Evolutionary conservation across 306 rosid species (phyloP).

Genomic region (Mimosa bimucronata): DNA sequence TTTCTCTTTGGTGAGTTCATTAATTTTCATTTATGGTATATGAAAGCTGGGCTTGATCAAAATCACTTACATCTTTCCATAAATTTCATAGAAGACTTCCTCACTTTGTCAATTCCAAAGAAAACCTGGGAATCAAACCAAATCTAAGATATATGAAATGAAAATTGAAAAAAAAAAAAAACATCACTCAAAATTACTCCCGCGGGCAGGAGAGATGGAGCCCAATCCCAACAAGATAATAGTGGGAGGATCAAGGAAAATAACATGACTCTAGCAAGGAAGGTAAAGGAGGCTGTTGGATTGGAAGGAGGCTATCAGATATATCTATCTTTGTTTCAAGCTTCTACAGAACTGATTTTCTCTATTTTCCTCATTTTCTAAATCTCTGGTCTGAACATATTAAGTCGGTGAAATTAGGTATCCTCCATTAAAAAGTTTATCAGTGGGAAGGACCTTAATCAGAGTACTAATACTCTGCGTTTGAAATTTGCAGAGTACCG

Average conservation of each 20-base stretch:
- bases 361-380: constrained; percentile 22
- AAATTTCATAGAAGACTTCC: constrained; percentile 27
- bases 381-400: not conserved
- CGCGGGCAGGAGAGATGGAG: not conserved
- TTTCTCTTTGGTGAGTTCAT: not conserved
- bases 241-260: constrained; percentile 9
- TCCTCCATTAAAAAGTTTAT: too few species aligned
- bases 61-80: constrained; percentile 25
- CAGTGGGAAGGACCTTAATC: too few species aligned
- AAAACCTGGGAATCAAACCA: constrained; percentile 40
- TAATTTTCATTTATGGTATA: constrained; percentile 21
- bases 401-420: too few species aligned
- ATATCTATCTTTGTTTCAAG: constrained; percentile 10
- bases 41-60: constrained; percentile 20
- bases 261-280: not conserved
- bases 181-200: constrained; percentile 9
- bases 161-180: not conserved
- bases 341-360: constrained; percentile 6
- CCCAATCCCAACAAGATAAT: too few species aligned
- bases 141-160: not conserved
- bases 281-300: constrained; percentile 1
- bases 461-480: too few species aligned
- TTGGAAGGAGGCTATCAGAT: not conserved
- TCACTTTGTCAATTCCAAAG: constrained; percentile 33
- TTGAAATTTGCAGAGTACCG: too few species aligned